phyloP scores from a whole-genome alignment of 352 stramenopile genomes.

The Pythium brassicae region DNA sequence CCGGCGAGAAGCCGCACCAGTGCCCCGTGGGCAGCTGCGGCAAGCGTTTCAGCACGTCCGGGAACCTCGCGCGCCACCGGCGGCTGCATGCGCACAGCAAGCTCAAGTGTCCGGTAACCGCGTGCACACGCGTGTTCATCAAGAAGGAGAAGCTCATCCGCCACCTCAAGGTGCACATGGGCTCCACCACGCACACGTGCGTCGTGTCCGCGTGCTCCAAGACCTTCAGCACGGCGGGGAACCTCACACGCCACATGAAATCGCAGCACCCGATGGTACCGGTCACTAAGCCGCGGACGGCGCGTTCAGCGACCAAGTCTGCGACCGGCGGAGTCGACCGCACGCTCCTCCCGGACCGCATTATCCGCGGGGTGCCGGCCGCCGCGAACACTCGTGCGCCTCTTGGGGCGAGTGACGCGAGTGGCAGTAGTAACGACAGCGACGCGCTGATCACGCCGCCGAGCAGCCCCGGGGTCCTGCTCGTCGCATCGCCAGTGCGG shows the following conservation, averaged over 20 bases:
- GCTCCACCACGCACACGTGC: constrained; percentile 48
- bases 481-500: constrained; percentile 1
- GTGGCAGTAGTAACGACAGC: constrained; percentile 2
- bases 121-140: constrained; percentile 44
- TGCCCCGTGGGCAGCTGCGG: constrained; percentile 47
- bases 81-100: constrained; percentile 53
- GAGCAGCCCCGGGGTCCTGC: background rate
- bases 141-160: constrained; percentile 46
- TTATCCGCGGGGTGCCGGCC: background rate
- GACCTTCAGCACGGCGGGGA: constrained; percentile 63
- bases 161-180: constrained; percentile 47
- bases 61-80: constrained; percentile 67
- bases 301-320: too few relatives aligned
- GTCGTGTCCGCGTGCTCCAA: constrained; percentile 43
- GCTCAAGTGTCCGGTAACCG: constrained; percentile 35
- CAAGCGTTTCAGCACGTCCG: constrained; percentile 70
- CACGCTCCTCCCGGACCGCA: constrained; percentile 2
- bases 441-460: background rate
- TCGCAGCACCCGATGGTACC: constrained; percentile 53
- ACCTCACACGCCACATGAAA: constrained; percentile 65
- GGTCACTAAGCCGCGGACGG: background rate
- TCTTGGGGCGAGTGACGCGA: background rate
- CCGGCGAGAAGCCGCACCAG: constrained; percentile 61
- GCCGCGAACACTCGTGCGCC: too few relatives aligned
- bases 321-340: background rate